These are phyloP conservation scores for Cryptococcus deneoformans DNA, from an alignment of 1,284 basidiomycete genomes.

Conservation along the genomic window DNA sequence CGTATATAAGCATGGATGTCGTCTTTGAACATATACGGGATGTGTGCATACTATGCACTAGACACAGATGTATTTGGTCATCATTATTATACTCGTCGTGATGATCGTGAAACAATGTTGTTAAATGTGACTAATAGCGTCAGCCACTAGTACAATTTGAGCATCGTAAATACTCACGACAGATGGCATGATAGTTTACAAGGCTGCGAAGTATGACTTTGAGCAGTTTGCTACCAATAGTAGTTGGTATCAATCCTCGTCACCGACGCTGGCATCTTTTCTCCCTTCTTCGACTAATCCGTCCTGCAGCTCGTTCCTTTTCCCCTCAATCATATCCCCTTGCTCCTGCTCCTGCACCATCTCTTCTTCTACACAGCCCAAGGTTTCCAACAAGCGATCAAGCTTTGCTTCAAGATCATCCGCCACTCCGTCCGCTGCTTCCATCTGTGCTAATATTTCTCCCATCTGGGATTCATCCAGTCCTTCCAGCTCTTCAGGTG, in stretches of 20 bases:
- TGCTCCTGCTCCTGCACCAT: conserved; percentile 16
- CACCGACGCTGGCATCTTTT: not conserved
- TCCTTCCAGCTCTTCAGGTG: conserved; percentile 5
- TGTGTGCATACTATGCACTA: not conserved
- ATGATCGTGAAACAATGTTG: not conserved
- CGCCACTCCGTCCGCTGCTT: conserved; percentile 45
- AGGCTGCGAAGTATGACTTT: no score
- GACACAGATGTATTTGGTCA: conserved; percentile 1
- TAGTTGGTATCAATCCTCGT: not conserved
- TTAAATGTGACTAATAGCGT: no score
- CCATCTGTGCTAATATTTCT: conserved; percentile 42
- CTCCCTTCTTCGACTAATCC: not conserved
- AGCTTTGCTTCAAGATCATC: conserved; percentile 46
- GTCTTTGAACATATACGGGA: not conserved
- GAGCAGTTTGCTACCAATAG: no score
- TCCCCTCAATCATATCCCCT: conserved; percentile 5
- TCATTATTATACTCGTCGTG: not conserved
- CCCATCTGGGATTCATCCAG: conserved; percentile 23
- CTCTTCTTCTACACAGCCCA: conserved; percentile 36
- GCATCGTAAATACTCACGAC: not conserved
- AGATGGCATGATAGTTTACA: no score
- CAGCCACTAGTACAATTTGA: not conserved
- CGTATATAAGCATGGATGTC: not conserved
- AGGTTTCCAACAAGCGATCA: conserved; percentile 37
- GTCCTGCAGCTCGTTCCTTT: not conserved